Evolutionary conservation across 2,329 filamentous ascomycete species (phyloP).

Genomic region (Mycosphaerelloides madeirae): DNA sequence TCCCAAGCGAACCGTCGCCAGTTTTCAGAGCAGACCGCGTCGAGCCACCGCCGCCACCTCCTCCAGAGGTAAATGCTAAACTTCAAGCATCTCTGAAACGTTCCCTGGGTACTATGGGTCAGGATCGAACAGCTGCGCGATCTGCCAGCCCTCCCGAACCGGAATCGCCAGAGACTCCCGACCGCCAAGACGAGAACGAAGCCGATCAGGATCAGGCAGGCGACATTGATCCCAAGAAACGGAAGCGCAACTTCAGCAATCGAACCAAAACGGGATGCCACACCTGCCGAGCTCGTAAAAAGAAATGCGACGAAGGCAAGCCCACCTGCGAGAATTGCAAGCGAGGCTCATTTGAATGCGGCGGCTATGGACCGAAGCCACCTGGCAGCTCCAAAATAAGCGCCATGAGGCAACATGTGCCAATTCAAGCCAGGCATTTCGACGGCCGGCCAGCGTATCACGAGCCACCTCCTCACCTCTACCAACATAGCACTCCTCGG

Average conservation of each 20-base stretch:
- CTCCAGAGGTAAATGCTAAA: constrained; percentile 33
- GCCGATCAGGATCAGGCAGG: constrained; percentile 3
- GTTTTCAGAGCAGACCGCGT: constrained; percentile 4
- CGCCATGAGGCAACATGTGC: constrained; percentile 8
- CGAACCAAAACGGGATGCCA: constrained; percentile 93
- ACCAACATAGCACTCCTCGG: constrained; percentile 3
- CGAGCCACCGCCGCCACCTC: constrained; percentile 18
- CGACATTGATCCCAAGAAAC: constrained; percentile 50
- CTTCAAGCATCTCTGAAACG: constrained; percentile 50
- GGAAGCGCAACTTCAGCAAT: constrained; percentile 84
- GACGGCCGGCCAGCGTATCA: constrained; percentile 7
- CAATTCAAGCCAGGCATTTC: constrained; percentile 15
- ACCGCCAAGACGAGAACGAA: constrained; percentile 4
- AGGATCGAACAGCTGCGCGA: constrained; percentile 1
- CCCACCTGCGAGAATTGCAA: constrained; percentile 91
- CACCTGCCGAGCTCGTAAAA: constrained; percentile 87
- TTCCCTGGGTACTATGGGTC: constrained; percentile 1
- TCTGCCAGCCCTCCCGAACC: constrained; percentile 29
- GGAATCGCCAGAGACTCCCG: constrained; percentile 21
- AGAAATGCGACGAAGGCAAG: constrained; percentile 95
- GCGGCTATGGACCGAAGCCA: constrained; percentile 65
- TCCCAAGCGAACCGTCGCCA: constrained; percentile 16
- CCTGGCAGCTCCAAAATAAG: constrained; percentile 13
- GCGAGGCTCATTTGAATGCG: constrained; percentile 83
- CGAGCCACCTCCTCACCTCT: constrained; percentile 6